Base-by-base conservation (phyloP, 176 grass and related monocot species). In the Eleusine coracana region DNA sequence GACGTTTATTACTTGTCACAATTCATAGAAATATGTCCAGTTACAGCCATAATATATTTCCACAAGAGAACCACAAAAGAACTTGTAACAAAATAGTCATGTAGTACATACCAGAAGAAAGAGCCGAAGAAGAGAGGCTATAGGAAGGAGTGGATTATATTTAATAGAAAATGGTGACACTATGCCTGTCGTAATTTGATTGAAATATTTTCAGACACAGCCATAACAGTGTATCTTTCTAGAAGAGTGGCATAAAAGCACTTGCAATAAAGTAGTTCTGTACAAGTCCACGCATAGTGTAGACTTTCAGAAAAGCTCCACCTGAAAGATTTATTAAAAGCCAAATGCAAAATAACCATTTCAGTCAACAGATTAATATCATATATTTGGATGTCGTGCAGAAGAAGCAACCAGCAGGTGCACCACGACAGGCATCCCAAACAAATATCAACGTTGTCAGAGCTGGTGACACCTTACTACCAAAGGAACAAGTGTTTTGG, bases 371-470 rank as follows among this genome's bases (percentile, higher is more conserved):
- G 7, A 68, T 78, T 41, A 79, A 12, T 83, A 75, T 39, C 66
- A 67, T 59, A 15, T 0, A 41, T 21, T 42, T 81, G 56, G 38
- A 80, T 84, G 31, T 52, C 84, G 51, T 55, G 54, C n/a, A 39
- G 16, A 70, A 70, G 51, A 74, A 78, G 75, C 81, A 84, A 69
- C 4, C 49, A 51, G 50, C 50, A 84, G 41, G 17, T 52, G 49
- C 14, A 56, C 44, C 15, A 28, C 66, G 42, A 34, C 54, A 64
- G 21, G 68, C 44, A 80, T 80, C 41, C 49, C 31, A 17, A 8
- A 38, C 52, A 31, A 44, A 20, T 3, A 68, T 48, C 28, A 58
- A 40, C 45, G 42, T 42, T 36, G 42, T 42, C 36, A 73, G 6
- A 37, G 38, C 20, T 73, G 40, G 46, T 84, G 29, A 20, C n/a